These are phyloP conservation scores for Fusarium pseudocircinatum DNA, from an alignment of 2,329 filamentous ascomycete species.

Conservation along the genomic window DNA sequence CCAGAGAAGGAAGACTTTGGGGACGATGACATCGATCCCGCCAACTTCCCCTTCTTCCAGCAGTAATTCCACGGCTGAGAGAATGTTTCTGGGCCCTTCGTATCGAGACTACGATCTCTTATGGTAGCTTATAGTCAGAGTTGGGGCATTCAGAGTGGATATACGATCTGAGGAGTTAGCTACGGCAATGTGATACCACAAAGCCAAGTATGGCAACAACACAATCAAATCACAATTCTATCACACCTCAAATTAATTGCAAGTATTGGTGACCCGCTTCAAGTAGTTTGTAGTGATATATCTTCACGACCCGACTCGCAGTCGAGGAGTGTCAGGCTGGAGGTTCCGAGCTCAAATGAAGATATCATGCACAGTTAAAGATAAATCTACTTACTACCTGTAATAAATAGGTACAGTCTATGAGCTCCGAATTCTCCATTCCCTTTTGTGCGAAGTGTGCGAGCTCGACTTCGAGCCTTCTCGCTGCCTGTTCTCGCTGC, in stretches of 20 bases:
- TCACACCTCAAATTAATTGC: neutral
- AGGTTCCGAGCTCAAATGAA: neutral
- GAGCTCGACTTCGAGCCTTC: neutral
- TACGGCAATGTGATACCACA: neutral
- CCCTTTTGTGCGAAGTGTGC: too few relatives aligned
- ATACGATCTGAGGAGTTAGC: slow-evolving; percentile 11
- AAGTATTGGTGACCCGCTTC: neutral
- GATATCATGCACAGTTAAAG: neutral
- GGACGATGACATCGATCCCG: neutral
- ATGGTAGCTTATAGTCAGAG: neutral
- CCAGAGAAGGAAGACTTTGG: slow-evolving; percentile 19
- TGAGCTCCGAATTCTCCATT: neutral
- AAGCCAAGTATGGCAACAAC: slow-evolving; percentile 8
- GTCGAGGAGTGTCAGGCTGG: neutral
- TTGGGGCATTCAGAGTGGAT: neutral
- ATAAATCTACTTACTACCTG: neutral
- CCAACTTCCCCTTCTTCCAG: slow-evolving; percentile 20
- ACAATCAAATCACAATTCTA: neutral
- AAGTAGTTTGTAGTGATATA: neutral
- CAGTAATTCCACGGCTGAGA: neutral
- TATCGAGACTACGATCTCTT: neutral
- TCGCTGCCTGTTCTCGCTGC: neutral
- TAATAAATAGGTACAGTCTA: too few relatives aligned
- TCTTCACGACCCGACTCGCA: neutral
- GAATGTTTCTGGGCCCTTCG: too few relatives aligned